phyloP scores from a whole-genome alignment of 2,329 filamentous ascomycete species.

The Alternaria sp. region DNA sequence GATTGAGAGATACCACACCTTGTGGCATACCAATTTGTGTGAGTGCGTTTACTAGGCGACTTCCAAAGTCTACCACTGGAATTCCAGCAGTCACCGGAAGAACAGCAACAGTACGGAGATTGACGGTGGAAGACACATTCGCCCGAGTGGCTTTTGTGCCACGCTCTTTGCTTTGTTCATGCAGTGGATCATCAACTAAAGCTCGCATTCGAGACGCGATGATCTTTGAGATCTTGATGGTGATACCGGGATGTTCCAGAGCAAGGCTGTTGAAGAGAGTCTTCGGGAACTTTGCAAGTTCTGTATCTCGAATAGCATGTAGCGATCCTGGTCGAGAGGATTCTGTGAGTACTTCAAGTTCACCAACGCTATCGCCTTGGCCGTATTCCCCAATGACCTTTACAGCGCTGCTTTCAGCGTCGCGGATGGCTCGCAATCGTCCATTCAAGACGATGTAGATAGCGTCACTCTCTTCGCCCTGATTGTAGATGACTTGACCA shows the following conservation, averaged over 20 bases:
- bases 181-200: conserved; percentile 81
- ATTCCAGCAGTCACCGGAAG: conserved; percentile 90
- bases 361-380: conserved; percentile 96
- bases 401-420: conserved; percentile 81
- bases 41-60: conserved; percentile 84
- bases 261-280: conserved; percentile 97
- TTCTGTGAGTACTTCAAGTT: conserved; percentile 96
- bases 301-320: conserved; percentile 95
- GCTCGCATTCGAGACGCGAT: conserved; percentile 95
- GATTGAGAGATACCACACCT: conserved; percentile 90
- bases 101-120: conserved; percentile 90
- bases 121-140: conserved; percentile 84
- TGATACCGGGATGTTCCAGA: conserved; percentile 96
- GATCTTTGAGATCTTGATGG: conserved; percentile 98
- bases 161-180: conserved; percentile 70
- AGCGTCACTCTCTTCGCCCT: conserved; percentile 94
- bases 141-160: conserved; percentile 64
- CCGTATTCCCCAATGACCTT: conserved; percentile 91
- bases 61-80: conserved; percentile 94
- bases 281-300: conserved; percentile 93
- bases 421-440: conserved; percentile 82
- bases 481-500: conserved; percentile 92
- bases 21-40: conserved; percentile 88
- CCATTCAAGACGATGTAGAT: conserved; percentile 98
- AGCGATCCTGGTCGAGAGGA: conserved; percentile 88